These are phyloP conservation scores for Cladophialophora immunda DNA, from an alignment of 2,329 filamentous ascomycete species.

Conservation along the genomic window DNA sequence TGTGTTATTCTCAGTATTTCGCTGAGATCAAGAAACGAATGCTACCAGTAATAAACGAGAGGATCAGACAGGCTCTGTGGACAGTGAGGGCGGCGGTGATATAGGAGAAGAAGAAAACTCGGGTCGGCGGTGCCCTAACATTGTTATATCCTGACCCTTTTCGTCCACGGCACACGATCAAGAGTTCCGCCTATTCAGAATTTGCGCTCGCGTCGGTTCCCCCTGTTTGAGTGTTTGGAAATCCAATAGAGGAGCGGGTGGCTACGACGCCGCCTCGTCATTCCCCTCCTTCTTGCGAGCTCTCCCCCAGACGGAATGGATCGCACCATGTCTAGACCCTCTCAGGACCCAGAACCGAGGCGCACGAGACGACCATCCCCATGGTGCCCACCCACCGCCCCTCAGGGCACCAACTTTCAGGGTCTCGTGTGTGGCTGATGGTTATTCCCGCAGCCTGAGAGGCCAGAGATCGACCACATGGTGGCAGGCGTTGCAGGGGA, in stretches of 20 bases:
- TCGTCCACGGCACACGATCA: conserved; percentile 32
- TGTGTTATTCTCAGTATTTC: conserved; percentile 2
- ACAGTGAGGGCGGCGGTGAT: conserved; percentile 1
- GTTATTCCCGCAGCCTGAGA: conserved; percentile 5
- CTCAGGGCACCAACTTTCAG: conserved; percentile 11
- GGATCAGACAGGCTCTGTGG: conserved; percentile 3
- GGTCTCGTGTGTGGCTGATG: conserved; percentile 21
- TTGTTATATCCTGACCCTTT: conserved; percentile 11
- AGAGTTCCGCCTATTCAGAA: conserved; percentile 25
- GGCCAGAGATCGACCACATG: conserved; percentile 11
- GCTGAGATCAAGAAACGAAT: neutral
- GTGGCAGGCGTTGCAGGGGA: conserved; percentile 11
- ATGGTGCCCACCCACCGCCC: neutral
- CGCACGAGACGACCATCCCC: neutral
- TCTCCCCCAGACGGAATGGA: conserved; percentile 25
- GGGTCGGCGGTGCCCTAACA: conserved; percentile 8
- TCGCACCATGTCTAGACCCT: conserved; percentile 8
- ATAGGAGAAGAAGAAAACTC: conserved; percentile 10
- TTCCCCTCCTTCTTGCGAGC: conserved; percentile 20
- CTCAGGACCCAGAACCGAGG: conserved; percentile 15
- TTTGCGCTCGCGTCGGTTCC: conserved; percentile 15
- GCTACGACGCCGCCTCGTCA: conserved; percentile 29
- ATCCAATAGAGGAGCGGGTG: conserved; percentile 26
- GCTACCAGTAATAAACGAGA: neutral
- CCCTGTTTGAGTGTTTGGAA: conserved; percentile 19